Conservation (phyloP, 305 asterid species). For the Fraxinus baroniana region DNA sequence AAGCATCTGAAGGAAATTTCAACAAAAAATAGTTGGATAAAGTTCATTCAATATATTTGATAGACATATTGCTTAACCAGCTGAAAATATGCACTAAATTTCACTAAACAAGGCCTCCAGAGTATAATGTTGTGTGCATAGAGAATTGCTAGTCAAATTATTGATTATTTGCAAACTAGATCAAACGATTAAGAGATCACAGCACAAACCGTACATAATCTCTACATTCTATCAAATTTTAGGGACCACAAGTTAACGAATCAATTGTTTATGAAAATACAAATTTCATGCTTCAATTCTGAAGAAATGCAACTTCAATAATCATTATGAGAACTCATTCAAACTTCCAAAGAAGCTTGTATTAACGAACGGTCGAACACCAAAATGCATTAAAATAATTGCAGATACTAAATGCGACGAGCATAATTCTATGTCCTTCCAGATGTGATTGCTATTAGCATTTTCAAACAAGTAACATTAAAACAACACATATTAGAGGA, state of each 20-base stretch:
- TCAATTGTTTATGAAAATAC: neutral
- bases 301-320: neutral
- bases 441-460: neutral
- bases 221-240: neutral
- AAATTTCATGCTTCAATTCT: neutral
- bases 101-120: constrained; percentile 1
- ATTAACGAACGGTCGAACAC: neutral
- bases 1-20: constrained; percentile 63
- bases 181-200: neutral
- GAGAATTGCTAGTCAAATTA: neutral
- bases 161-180: neutral
- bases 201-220: neutral
- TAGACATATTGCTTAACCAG: neutral
- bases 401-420: neutral
- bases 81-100: neutral
- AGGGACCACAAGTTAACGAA: neutral
- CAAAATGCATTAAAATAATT: neutral
- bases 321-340: neutral
- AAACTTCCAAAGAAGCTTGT: neutral
- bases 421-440: neutral
- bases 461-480: neutral
- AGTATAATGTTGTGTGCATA: constrained; percentile 6
- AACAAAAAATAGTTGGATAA: constrained; percentile 20
- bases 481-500: neutral
- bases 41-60: constrained; percentile 12